Conservation (phyloP, 106 monocot genomes). For the Dioscorea alata region DNA sequence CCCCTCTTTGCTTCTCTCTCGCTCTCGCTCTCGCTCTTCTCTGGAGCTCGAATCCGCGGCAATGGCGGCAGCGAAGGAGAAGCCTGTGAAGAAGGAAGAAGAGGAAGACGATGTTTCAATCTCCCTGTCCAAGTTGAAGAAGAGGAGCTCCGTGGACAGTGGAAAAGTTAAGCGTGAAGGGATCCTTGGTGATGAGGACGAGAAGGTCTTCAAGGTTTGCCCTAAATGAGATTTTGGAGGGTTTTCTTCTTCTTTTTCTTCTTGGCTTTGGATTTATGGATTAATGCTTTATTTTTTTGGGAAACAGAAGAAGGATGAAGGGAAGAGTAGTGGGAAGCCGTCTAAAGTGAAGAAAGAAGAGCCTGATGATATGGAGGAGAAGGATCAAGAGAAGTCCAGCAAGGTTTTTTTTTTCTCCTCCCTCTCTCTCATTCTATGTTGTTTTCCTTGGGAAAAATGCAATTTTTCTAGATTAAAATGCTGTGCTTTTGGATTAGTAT, state of each 20-base stretch:
- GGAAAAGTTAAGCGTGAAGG: constrained; percentile 35
- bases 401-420: constrained; percentile 12
- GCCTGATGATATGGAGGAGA: constrained; percentile 13
- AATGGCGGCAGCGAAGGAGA: constrained; percentile 6
- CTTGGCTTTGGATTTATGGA: neutral
- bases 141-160: constrained; percentile 15
- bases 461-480: neutral
- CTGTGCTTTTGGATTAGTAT: neutral
- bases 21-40: neutral
- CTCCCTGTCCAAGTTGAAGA: constrained; percentile 18
- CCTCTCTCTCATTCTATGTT: neutral
- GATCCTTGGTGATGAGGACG: constrained; percentile 13
- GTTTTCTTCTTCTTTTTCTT: neutral
- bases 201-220: constrained; percentile 16
- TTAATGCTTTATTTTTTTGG: neutral
- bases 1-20: neutral
- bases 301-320: constrained; percentile 7
- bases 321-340: constrained; percentile 20
- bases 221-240: neutral
- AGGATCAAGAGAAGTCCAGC: constrained; percentile 7
- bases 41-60: neutral
- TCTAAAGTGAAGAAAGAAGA: constrained; percentile 38
- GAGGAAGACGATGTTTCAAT: constrained; percentile 26
- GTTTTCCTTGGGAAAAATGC: neutral
- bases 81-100: constrained; percentile 1